Base-by-base conservation (phyloP, 225 moss, liverwort and hornwort genomes). In the Sphagnum contortum region DNA sequence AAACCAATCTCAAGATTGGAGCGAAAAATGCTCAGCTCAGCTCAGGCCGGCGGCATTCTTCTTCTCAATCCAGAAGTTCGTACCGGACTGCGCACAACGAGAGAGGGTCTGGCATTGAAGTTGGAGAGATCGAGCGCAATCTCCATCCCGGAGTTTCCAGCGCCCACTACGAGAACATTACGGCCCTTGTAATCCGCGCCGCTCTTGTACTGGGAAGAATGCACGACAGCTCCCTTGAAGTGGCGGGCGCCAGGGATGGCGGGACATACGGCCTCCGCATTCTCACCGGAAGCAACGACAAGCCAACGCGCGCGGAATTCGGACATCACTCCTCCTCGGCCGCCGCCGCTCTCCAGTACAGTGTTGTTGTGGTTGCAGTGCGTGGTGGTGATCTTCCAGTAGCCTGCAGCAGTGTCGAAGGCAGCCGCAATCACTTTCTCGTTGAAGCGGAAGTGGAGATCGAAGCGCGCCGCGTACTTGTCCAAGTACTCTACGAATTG, bases 71-170 rank as follows among this genome's bases (percentile, higher is more conserved):
- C 29, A 53, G 45, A 45, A 47, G 14, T 48, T 3, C 5, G 11
- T 71, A 87, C 90, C 50, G 84, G 82, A 65, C 88, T 88, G 59
- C 95, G 86, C 10, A 84, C 80, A 3, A 87, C 88, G 54, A 95
- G 78, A 4, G 84, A 82, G 1, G 95, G 83, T 57, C 69, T 81
- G 8, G 90, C 92, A 2, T 73, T 66, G 64, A 80, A 80, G 64
- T 90, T 88, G 13, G 88, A 82, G 68, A 95, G 72, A 72, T 95
- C 95, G 0, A 95, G 78, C 9, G 95, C 89, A 67, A 95, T 80
- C 68, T 95, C 95, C 95, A 95, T 95, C 4, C 92, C 90, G 4
- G 90, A 86, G 78, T 95, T 92, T 3, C 95, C 92, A 50, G 82
- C 78, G 0, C 95, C 95, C 9, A 95, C 92, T 3, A 95, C 95